phyloP scores from a whole-genome alignment of 2,329 filamentous ascomycete genomes.

The Pseudogymnoascus sp. region DNA sequence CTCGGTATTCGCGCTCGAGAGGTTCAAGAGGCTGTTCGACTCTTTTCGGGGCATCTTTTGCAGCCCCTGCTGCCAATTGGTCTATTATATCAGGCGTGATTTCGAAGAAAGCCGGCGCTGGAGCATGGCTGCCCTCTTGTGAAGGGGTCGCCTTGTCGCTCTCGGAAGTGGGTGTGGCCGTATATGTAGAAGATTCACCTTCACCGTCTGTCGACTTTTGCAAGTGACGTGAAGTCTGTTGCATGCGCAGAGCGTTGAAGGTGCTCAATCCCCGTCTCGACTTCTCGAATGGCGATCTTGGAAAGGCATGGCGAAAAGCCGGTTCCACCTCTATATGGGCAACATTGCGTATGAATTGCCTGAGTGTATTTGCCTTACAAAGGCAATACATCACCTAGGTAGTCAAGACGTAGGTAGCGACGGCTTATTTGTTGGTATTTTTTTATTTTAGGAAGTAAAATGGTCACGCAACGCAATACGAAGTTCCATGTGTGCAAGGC shows the following conservation, averaged over 20 bases:
- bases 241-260: not conserved
- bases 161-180: not conserved
- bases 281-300: conserved; percentile 8
- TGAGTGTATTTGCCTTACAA: conserved; percentile 23
- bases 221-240: not conserved
- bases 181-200: not conserved
- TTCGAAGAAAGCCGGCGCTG: not conserved
- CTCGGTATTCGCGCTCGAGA: not conserved
- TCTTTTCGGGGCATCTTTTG: not conserved
- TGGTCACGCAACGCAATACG: not conserved
- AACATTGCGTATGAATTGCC: conserved; percentile 25
- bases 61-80: not conserved
- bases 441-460: not conserved
- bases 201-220: not conserved
- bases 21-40: not conserved
- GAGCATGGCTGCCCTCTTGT: not conserved
- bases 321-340: conserved; percentile 23
- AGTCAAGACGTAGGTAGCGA: not conserved
- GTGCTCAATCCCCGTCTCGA: conserved; percentile 4
- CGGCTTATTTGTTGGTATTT: conserved; percentile 2
- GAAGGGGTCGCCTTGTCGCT: not conserved
- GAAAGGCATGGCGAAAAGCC: conserved; percentile 6
- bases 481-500: conserved; percentile 6
- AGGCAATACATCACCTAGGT: conserved; percentile 23
- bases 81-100: conserved; percentile 6